Evolutionary conservation across 2,329 filamentous ascomycete genomes (phyloP).

Genomic region (Penicillium sp.): DNA sequence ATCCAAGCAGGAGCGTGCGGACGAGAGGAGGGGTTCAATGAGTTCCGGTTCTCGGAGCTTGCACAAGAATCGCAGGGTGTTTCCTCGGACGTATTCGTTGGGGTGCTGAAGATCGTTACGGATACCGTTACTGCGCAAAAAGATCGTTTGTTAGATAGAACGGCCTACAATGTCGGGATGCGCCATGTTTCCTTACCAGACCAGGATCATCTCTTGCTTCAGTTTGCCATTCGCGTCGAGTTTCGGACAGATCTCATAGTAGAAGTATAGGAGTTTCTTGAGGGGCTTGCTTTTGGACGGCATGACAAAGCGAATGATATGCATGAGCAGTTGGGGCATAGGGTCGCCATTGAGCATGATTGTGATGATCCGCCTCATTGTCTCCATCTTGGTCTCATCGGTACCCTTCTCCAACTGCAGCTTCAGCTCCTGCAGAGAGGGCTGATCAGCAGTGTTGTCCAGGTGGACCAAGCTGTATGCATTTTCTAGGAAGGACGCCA

Average conservation of each 20-base stretch:
- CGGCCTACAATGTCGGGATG: not conserved
- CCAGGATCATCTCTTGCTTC: slow-evolving; percentile 98
- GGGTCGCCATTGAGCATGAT: slow-evolving; percentile 98
- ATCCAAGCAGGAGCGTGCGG: slow-evolving; percentile 82
- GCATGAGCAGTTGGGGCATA: slow-evolving; percentile 92
- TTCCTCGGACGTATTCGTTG: slow-evolving; percentile 96
- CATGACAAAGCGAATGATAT: slow-evolving; percentile 99
- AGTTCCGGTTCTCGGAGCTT: slow-evolving; percentile 93
- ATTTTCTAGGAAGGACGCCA: slow-evolving; percentile 90
- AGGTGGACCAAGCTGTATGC: slow-evolving; percentile 94
- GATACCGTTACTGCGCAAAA: slow-evolving; percentile 71
- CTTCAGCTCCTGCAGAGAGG: slow-evolving; percentile 80
- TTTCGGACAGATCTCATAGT: slow-evolving; percentile 98
- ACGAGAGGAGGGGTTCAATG: slow-evolving; percentile 88
- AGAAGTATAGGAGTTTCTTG: slow-evolving; percentile 98
- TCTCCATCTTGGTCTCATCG: slow-evolving; percentile 86
- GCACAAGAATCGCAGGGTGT: slow-evolving; percentile 93
- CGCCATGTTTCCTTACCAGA: slow-evolving; percentile 60
- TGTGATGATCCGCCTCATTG: slow-evolving; percentile 90
- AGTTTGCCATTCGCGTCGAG: slow-evolving; percentile 84
- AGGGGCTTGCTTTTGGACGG: slow-evolving; percentile 90
- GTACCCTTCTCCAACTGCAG: slow-evolving; percentile 87
- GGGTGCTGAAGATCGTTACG: slow-evolving; percentile 93
- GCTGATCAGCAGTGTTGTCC: slow-evolving; percentile 92
- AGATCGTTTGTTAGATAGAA: slow-evolving; percentile 13